phyloP scores from a whole-genome alignment of 2,329 filamentous ascomycete genomes.

The Dothideomycetidae sp. region DNA sequence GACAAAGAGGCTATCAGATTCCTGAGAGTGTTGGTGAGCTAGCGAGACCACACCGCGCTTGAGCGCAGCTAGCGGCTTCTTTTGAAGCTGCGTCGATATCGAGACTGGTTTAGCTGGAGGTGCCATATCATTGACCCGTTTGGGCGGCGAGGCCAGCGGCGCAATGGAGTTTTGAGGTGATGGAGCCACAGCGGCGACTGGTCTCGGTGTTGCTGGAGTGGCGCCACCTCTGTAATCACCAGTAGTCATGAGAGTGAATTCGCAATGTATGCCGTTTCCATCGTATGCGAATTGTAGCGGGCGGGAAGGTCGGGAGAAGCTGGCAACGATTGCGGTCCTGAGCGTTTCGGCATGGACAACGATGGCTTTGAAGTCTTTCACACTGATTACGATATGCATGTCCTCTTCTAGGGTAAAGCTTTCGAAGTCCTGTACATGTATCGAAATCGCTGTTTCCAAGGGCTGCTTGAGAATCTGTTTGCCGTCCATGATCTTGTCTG shows the following conservation, averaged over 20 bases:
- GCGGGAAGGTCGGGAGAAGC: constrained; percentile 55
- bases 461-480: constrained; percentile 67
- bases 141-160: constrained; percentile 4
- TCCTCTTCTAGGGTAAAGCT: constrained; percentile 60
- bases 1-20: constrained; percentile 59
- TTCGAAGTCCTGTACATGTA: constrained; percentile 64
- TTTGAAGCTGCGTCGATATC: constrained; percentile 12
- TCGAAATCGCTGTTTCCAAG: constrained; percentile 62
- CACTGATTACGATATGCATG: constrained; percentile 64
- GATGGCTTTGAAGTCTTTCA: constrained; percentile 71
- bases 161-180: constrained; percentile 7
- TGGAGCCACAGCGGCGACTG: constrained; percentile 18
- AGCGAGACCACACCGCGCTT: constrained; percentile 6
- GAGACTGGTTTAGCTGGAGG: constrained; percentile 11
- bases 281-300: constrained; percentile 62
- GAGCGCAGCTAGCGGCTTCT: constrained; percentile 15
- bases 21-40: constrained; percentile 15
- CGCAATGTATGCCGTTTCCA: constrained; percentile 52
- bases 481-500: constrained; percentile 60
- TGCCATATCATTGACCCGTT: constrained; percentile 10
- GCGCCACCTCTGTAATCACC: constrained; percentile 40
- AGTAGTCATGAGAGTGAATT: constrained; percentile 72
- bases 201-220: constrained; percentile 21
- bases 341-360: constrained; percentile 60
- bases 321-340: constrained; percentile 50